Base-by-base conservation (phyloP, 106 monocot genomes). In the Acanthochlamys bracteata region DNA sequence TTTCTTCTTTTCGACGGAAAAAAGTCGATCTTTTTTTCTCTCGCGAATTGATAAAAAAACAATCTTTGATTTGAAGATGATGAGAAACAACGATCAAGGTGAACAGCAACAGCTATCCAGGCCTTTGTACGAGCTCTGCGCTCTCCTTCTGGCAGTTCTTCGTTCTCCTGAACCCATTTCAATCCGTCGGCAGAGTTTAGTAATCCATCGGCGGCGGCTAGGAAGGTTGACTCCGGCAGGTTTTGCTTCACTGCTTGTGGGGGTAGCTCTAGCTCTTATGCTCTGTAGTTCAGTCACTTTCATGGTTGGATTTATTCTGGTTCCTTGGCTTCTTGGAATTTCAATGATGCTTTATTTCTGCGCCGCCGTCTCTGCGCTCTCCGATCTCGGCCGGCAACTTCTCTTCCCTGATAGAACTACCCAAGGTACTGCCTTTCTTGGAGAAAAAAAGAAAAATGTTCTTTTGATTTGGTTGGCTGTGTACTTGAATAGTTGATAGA, bases 71-170 rank as follows among this genome's bases (percentile, higher is more conserved):
- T 17, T 49, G 4, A 14, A 49, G 49, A 49, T 49, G 49, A 49
- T 49, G 49, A 12, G 49, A 12, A 17, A 17, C 49, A 17, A 17
- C 42, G 39, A 63, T 41, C 14, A 59, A 25, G 53, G 16, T 20
- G 63, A 41, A 42, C 61, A 65, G 22, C 67, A 72, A 24, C 70
- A 78, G 22, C 66, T 57, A 7, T 60, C 63, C 60, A 57, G 56
- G 53, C 55, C 68, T 23, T 49, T 82, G 60, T 66, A 74, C 69
- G 73, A 78, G 74, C 78, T 82, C n/a, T 82, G 82, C 65, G 78
- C 69, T 25, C 74, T 82, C 47, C 59, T 77, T 45, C 65, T 78
- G 61, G 22, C 70, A 42, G 59, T 82, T 47, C 42, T 82, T 69
- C 69, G 63, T 61, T 71, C 71, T 39, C 45, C 78, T 2, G 55